Evolutionary conservation across 805 yeast species (phyloP), one percentile per base, ranked within the genome.

Genomic region (Saturnispora hagleri): DNA sequence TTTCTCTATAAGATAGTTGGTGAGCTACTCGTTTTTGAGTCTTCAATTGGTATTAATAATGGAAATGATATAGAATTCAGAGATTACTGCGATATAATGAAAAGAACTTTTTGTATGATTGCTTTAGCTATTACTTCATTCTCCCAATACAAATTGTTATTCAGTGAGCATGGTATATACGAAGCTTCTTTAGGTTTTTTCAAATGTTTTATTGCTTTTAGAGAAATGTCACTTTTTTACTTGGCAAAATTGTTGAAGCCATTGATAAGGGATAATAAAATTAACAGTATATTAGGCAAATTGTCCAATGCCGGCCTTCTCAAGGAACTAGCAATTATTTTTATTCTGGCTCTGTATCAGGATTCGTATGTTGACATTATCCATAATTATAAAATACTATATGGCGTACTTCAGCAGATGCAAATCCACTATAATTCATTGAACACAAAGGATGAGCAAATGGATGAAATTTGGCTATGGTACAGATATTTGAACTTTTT

Each of bases 401-500:
- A 60, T 47, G 53, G 52, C 15, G 60, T 67, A 26, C 58, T 68
- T 3, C 62, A 61, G 17, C 55, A 57, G 7, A 31, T 64, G 6
- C 51, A 61, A 41, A 53, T 56, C 18, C 53, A 59, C 35, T 46
- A 61, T 28, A 47, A 51, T 4, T 17, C 46, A 2, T 31, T 53
- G 18, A 36, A 51, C 1, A 28, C 52, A 7, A 38, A 41, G 4
- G 68, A 65, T 48, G 50, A 48, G 17, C 53, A 61, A 44, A 42
- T 65, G 42, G 55, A 54, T 22, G 54, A 54, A 38, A 48, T 67
- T 28, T 45, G 62, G 40, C 48, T 55, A 24, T 66, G 69, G 74
- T 60, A 64, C 55, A 53, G 67, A 62, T 56, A 64, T 46, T 56
- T 69, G 55, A 59, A 65, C 54, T 58, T 71, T 15, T 70, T 74